Evolutionary conservation across 768 basidiomycete species (phyloP).

Genomic region (Amylocystis lapponica): DNA sequence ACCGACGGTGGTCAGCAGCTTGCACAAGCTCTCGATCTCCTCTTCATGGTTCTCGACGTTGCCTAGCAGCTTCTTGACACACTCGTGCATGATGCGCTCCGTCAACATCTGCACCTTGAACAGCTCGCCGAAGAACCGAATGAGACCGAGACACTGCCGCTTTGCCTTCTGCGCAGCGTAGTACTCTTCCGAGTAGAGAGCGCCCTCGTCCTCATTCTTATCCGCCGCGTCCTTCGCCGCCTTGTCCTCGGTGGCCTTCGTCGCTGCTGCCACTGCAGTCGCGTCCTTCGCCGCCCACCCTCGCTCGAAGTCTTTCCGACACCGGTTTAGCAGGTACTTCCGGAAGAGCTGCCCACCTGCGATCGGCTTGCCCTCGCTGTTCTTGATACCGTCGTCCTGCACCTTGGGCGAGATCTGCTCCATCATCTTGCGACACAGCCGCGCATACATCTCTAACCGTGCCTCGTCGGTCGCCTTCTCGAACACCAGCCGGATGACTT

Average conservation of each 20-base stretch:
- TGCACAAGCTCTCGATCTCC: constrained; percentile 94
- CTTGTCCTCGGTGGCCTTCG: constrained; percentile 81
- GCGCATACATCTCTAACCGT: constrained; percentile 96
- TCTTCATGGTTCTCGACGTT: constrained; percentile 95
- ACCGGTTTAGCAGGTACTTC: constrained; percentile 92
- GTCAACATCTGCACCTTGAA: constrained; percentile 97
- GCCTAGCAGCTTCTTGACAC: constrained; percentile 88
- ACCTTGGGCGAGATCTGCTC: constrained; percentile 85
- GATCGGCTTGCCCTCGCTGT: constrained; percentile 76
- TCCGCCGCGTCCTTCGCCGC: constrained; percentile 67
- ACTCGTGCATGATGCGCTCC: constrained; percentile 96
- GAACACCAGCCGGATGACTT: constrained; percentile 93
- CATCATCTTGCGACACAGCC: constrained; percentile 92
- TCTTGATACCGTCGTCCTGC: constrained; percentile 81
- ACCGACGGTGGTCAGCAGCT: constrained; percentile 86
- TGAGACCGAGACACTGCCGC: constrained; percentile 91
- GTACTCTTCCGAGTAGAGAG: constrained; percentile 87
- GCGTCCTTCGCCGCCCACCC: constrained; percentile 92
- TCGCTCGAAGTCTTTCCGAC: constrained; percentile 95
- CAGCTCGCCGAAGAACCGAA: constrained; percentile 96
- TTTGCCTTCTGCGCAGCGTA: constrained; percentile 95
- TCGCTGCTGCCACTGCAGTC: constrained; percentile 82
- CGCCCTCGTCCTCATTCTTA: constrained; percentile 60
- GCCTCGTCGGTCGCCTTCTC: constrained; percentile 97
- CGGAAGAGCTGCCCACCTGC: constrained; percentile 92